A percentile compares a stretch with the other conserved stretches of the same genome.
These are phyloP conservation scores for Colletotrichum sp. DNA, from an alignment of 2,329 filamentous ascomycete genomes.

Conservation along the genomic window DNA sequence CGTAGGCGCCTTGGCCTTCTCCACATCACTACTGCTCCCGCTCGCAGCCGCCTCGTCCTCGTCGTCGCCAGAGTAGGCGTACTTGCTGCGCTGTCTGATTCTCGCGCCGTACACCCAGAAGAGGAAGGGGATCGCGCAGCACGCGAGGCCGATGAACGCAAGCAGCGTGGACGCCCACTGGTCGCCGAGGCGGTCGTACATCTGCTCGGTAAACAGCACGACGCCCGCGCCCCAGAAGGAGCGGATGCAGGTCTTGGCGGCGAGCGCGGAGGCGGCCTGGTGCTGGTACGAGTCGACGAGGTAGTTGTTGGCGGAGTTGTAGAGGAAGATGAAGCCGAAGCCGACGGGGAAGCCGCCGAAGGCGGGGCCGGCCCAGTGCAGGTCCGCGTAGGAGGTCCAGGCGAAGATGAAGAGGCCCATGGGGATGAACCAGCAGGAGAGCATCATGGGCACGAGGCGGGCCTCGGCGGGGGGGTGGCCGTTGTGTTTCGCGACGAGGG, in stretches of 20 bases:
- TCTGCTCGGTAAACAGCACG: constrained; percentile 82
- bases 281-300: constrained; percentile 68
- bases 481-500: constrained; percentile 63
- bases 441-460: constrained; percentile 84
- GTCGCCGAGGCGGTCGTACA: constrained; percentile 75
- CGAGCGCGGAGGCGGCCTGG: constrained; percentile 81
- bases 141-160: constrained; percentile 76
- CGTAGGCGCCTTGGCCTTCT: constrained; percentile 37
- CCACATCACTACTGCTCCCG: constrained; percentile 38
- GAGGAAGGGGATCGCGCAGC: constrained; percentile 81
- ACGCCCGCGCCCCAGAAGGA: constrained; percentile 81
- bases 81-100: constrained; percentile 74
- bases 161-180: constrained; percentile 79
- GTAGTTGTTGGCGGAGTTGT: constrained; percentile 81
- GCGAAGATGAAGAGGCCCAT: constrained; percentile 64
- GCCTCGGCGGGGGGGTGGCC: constrained; percentile 79
- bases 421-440: constrained; percentile 73
- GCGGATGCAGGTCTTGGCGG: constrained; percentile 81
- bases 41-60: constrained; percentile 32
- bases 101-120: constrained; percentile 80
- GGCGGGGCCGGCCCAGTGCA: constrained; percentile 75
- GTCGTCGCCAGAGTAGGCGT: constrained; percentile 71
- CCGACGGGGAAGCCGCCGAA: constrained; percentile 76
- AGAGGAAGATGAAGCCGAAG: constrained; percentile 84
- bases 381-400: constrained; percentile 65